A percentile compares a stretch with the other conserved stretches of the same genome.
These are phyloP conservation scores for Cetraspora pellucida DNA, from an alignment of 192 early-diverging fungal genomes.

Conservation along the genomic window DNA sequence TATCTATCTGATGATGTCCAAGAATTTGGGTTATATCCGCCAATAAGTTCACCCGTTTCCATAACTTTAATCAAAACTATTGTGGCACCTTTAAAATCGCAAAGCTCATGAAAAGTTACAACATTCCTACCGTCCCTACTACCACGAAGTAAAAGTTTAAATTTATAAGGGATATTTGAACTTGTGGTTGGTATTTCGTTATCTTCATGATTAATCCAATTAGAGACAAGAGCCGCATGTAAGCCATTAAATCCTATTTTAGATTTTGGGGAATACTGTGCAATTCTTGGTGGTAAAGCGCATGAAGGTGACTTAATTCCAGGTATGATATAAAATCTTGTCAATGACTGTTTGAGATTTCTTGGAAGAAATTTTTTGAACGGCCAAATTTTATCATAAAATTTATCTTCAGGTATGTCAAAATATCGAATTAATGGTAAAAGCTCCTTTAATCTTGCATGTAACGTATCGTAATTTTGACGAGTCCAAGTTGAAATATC, in stretches of 20 bases:
- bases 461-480: neutral
- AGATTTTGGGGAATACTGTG: neutral
- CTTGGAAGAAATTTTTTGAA: neutral
- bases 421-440: neutral
- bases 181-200: neutral
- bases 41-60: neutral
- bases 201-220: neutral
- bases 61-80: conserved; percentile 4
- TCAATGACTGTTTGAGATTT: too few species aligned
- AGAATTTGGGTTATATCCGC: conserved; percentile 6
- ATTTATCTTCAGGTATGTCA: neutral
- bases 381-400: conserved; percentile 9
- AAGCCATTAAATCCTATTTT: too few species aligned
- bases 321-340: neutral
- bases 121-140: neutral
- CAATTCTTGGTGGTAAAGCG: neutral
- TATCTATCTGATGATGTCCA: neutral
- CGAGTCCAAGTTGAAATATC: neutral
- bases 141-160: neutral
- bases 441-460: neutral
- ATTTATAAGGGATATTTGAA: neutral
- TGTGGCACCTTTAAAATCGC: conserved; percentile 13
- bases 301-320: neutral
- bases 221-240: neutral
- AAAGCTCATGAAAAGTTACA: neutral